phyloP scores from a whole-genome alignment of 495 filamentous ascomycete species.

The Sphaerosporella brunnea region DNA sequence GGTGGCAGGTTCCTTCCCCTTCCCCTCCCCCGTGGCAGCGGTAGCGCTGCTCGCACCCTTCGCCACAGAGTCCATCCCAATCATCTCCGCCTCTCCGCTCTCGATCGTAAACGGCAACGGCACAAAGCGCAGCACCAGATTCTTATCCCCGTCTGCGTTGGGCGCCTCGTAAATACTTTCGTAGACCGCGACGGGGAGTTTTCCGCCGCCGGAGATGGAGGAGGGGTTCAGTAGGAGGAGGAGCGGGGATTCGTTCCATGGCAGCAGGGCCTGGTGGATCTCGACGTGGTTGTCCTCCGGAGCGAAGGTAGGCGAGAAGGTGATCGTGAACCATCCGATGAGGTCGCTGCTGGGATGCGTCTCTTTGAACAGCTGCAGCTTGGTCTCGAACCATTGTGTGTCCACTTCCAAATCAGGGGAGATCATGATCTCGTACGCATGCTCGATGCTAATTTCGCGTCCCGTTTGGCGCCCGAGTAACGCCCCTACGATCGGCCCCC shows the following conservation, averaged over 20 bases:
- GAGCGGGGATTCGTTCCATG: constrained; percentile 70
- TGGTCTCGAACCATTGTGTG: constrained; percentile 53
- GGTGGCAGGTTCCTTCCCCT: constrained; percentile 16
- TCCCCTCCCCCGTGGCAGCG: constrained; percentile 25
- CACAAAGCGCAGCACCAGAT: constrained; percentile 56
- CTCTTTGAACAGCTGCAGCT: constrained; percentile 75
- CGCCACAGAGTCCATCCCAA: constrained; percentile 79
- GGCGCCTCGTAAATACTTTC: constrained; percentile 64
- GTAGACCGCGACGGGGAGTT: constrained; percentile 77
- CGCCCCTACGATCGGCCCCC: constrained; percentile 65
- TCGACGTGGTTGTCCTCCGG: constrained; percentile 48
- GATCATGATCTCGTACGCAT: constrained; percentile 69
- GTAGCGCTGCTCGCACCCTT: constrained; percentile 52
- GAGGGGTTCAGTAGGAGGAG: constrained; percentile 70
- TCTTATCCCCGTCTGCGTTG: constrained; percentile 36
- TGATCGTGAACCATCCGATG: constrained; percentile 86
- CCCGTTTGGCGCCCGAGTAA: constrained; percentile 82
- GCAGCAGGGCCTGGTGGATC: constrained; percentile 57
- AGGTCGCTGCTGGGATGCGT: constrained; percentile 78
- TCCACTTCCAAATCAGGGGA: constrained; percentile 30
- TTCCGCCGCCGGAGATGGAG: constrained; percentile 42
- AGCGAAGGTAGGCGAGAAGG: constrained; percentile 43
- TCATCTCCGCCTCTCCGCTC: constrained; percentile 94
- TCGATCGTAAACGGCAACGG: constrained; percentile 76
- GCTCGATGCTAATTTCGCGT: constrained; percentile 74